Base-by-base conservation (phyloP, 108 stramenopile species). In the Stephanodiscus minutulus region DNA sequence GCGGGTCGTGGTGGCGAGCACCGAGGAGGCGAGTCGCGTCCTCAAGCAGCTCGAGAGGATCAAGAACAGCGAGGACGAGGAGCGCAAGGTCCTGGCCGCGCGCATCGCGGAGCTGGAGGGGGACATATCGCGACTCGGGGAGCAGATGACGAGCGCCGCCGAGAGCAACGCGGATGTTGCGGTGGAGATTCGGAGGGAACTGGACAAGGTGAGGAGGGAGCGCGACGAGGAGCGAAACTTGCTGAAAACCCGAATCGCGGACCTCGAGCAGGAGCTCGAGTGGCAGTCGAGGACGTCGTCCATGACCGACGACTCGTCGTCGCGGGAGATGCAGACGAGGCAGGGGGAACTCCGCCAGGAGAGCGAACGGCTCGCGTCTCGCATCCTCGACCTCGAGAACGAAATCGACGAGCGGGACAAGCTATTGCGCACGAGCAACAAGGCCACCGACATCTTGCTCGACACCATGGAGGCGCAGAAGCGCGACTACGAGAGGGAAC, bases 381-480 rank as follows among this genome's bases (percentile, higher is more conserved):
- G 70, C 7, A 79, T 79, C 53, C 50, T 37, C 9, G 49, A 67
- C 7, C 47, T 79, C 33, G 70, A 79, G 48, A 54, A 65, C 27
- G 66, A 68, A 17, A 61, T 79, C 29, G 71, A 66, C 24, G 70
- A 79, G 43, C 56, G 78, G 24, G 78, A 79, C 47, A 57, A 61
- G 31, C 71, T 72, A 0, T 31, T 79, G n/a, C 65, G 66, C 29
- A 79, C 71, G 9, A 68, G 54, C 18, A 79, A 79, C 61, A 79
- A 79, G 71, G 78, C 78, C 0, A 68, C 78, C 0, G 78, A 79
- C 50, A 79, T 79, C 43, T 31, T 79, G 33, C 29, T 79, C 43
- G 66, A 72, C 56, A 72, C 67, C 13, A 72, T 79, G 71, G 78
- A 79, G 43, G 46, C 57, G 1, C 78, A 79, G 60, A 79, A 79